A percentile compares a stretch with the other conserved stretches of the same genome.
phyloP scores from a whole-genome alignment of 2,329 filamentous ascomycete species.

The Verticillium tricorpus region DNA sequence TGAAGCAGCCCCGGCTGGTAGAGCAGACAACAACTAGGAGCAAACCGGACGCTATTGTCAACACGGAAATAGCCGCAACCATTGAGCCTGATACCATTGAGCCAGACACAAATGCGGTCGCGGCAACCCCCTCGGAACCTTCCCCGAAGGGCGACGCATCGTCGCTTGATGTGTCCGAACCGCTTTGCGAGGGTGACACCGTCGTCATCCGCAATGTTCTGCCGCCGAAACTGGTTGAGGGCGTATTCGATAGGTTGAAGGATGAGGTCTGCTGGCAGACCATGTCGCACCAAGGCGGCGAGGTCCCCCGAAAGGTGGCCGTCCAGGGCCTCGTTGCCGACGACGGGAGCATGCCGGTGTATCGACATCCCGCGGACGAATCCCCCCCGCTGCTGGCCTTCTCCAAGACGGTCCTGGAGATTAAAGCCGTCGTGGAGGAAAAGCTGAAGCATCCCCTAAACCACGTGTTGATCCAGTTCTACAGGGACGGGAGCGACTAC shows the following conservation, averaged over 20 bases:
- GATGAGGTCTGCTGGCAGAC: constrained; percentile 80
- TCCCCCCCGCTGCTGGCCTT: constrained; percentile 74
- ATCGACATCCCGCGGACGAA: constrained; percentile 89
- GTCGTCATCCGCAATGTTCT: constrained; percentile 68
- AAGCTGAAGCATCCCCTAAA: constrained; percentile 78
- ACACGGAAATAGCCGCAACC: neutral
- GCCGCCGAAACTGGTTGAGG: constrained; percentile 46
- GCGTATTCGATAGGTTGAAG: constrained; percentile 65
- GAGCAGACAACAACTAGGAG: neutral
- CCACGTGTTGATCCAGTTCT: constrained; percentile 88
- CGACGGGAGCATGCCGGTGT: constrained; percentile 79
- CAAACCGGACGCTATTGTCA: neutral
- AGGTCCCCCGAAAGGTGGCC: constrained; percentile 86
- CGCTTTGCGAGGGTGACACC: constrained; percentile 78
- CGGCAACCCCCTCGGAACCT: neutral
- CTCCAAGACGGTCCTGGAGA: constrained; percentile 63
- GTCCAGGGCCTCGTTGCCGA: constrained; percentile 70
- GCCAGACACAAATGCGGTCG: neutral
- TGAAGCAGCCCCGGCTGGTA: neutral
- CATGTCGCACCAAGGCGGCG: constrained; percentile 89
- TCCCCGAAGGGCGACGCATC: neutral
- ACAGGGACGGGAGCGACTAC: constrained; percentile 82
- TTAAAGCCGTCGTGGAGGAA: constrained; percentile 66
- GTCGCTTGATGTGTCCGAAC: neutral
- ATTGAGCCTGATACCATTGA: neutral